Conservation (phyloP, 768 basidiomycete species). For the Clavulina sp. region DNA sequence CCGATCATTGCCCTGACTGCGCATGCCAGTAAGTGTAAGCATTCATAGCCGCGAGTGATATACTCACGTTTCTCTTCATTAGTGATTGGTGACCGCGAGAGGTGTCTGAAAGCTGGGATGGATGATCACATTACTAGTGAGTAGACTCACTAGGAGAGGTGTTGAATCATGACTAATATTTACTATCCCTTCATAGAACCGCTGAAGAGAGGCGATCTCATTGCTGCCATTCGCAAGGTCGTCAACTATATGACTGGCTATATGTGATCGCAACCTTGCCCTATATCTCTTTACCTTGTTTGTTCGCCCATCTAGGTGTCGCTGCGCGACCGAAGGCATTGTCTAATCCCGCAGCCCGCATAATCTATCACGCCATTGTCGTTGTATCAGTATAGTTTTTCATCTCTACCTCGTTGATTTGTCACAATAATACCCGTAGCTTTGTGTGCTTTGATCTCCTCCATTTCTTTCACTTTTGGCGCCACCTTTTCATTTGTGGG, state of each 20-base stretch:
- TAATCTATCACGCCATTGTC: too few species aligned
- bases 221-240: conserved; percentile 69
- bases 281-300: conserved; percentile 1
- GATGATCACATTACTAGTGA: conserved; percentile 71
- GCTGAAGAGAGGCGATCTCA: conserved; percentile 54
- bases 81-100: conserved; percentile 82
- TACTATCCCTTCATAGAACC: conserved; percentile 34
- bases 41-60: not conserved
- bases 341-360: too few species aligned
- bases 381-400: too few species aligned
- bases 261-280: too few species aligned
- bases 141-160: conserved; percentile 14
- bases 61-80: not conserved
- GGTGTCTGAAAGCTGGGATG: conserved; percentile 58
- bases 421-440: too few species aligned
- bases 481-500: too few species aligned
- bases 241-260: conserved; percentile 14
- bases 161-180: not conserved
- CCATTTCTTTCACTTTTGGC: too few species aligned
- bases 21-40: conserved; percentile 63
- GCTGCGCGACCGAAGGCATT: too few species aligned
- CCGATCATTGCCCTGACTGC: conserved; percentile 96
- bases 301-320: too few species aligned
- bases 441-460: too few species aligned
- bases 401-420: too few species aligned